These are phyloP conservation scores for Dactylellina parvicollis DNA, from an alignment of 2,329 filamentous ascomycete genomes.

Conservation along the genomic window DNA sequence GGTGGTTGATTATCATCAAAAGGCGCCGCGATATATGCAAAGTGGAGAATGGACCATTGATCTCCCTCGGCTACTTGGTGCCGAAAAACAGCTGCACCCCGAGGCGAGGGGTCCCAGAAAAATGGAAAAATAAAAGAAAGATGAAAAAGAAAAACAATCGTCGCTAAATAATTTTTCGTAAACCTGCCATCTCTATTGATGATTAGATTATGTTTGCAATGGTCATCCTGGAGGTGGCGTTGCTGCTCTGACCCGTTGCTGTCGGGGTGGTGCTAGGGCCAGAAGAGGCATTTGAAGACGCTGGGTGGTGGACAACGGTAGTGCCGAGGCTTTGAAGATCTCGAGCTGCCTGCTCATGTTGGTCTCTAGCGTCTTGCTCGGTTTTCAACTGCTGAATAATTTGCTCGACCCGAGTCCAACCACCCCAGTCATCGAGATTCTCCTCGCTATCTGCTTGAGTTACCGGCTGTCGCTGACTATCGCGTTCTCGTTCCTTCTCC, in stretches of 20 bases:
- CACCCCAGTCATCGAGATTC: slow-evolving; percentile 57
- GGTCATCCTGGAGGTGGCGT: slow-evolving; percentile 52
- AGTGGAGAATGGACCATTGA: slow-evolving; percentile 42
- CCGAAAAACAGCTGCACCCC: slow-evolving; percentile 46
- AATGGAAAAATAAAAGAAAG: slow-evolving; percentile 3
- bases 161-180: slow-evolving; percentile 43
- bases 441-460: slow-evolving; percentile 47
- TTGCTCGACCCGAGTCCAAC: slow-evolving; percentile 56
- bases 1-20: slow-evolving; percentile 37
- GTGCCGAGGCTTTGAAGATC: slow-evolving; percentile 54
- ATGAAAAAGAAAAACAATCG: slow-evolving; percentile 34
- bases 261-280: slow-evolving; percentile 28
- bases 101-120: slow-evolving; percentile 34
- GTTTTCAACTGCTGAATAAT: slow-evolving; percentile 55
- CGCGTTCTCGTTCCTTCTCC: slow-evolving; percentile 51
- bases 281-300: slow-evolving; percentile 28
- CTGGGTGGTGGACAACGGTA: slow-evolving; percentile 28
- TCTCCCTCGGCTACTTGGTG: slow-evolving; percentile 49
- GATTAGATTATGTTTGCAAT: slow-evolving; percentile 53
- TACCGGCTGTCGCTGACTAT: slow-evolving; percentile 48
- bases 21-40: slow-evolving; percentile 50
- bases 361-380: slow-evolving; percentile 55
- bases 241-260: slow-evolving; percentile 26
- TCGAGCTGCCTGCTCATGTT: slow-evolving; percentile 54
- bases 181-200: slow-evolving; percentile 9